Percentiles rank a stretch among this genome's conserved stretches.
phyloP scores from a whole-genome alignment of 768 basidiomycete species.

The Collybiopsis luxurians region DNA sequence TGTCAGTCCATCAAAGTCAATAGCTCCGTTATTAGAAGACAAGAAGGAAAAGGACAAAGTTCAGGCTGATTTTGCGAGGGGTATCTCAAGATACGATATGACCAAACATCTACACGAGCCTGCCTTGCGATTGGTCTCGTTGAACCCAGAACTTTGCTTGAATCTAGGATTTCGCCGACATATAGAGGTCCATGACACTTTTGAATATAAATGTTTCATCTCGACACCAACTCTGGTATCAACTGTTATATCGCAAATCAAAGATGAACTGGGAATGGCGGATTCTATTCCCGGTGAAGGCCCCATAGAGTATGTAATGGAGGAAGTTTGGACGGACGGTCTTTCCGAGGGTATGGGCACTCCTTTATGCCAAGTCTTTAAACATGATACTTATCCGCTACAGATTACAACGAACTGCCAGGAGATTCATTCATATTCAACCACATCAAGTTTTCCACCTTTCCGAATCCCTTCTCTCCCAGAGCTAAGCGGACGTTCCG shows the following conservation, averaged over 20 bases:
- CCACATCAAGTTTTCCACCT: conserved; percentile 38
- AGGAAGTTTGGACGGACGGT: conserved; percentile 62
- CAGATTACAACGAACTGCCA: conserved; percentile 46
- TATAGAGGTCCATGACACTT: conserved; percentile 76
- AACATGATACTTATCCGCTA: conserved; percentile 10
- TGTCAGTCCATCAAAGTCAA: conserved; percentile 37
- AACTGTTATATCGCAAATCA: conserved; percentile 49
- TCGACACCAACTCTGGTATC: conserved; percentile 52
- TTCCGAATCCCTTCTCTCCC: conserved; percentile 39
- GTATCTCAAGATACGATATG: conserved; percentile 70
- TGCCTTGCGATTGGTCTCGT: conserved; percentile 66
- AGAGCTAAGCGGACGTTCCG: conserved; percentile 44
- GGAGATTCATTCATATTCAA: conserved; percentile 38
- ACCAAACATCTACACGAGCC: conserved; percentile 68
- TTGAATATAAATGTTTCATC: conserved; percentile 63
- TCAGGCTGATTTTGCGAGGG: conserved; percentile 28
- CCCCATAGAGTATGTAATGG: conserved; percentile 67
- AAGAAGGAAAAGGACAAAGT: too few species aligned
- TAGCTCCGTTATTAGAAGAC: conserved; percentile 51
- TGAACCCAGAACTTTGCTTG: conserved; percentile 57
- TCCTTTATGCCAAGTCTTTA: background rate
- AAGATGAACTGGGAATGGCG: conserved; percentile 66
- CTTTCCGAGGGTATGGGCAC: conserved; percentile 48
- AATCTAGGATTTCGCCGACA: conserved; percentile 60
- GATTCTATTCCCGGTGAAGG: conserved; percentile 69